phyloP scores from a whole-genome alignment of 495 filamentous ascomycete species.

The Neurospora sp. region DNA sequence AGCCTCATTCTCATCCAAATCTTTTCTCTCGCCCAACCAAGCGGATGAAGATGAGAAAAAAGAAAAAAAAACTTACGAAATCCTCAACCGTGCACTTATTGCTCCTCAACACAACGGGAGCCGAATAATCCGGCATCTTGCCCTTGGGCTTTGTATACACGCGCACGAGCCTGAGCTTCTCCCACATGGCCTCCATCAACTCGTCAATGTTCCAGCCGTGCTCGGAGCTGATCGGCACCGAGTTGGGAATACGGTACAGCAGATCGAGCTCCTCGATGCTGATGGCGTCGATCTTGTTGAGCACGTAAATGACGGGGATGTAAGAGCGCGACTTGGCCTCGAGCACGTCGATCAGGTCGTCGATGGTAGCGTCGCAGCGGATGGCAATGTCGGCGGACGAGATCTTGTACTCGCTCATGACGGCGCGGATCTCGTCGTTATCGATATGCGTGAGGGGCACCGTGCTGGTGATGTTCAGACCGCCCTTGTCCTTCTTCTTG shows the following conservation, averaged over 20 bases:
- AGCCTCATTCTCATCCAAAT: not conserved
- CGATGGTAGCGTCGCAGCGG: constrained; percentile 77
- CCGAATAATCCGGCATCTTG: constrained; percentile 81
- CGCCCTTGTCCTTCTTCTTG: constrained; percentile 99
- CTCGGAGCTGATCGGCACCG: constrained; percentile 92
- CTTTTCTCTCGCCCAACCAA: constrained; percentile 4
- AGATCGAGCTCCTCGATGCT: constrained; percentile 95
- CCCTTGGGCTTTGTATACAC: constrained; percentile 99
- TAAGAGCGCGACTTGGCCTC: constrained; percentile 93
- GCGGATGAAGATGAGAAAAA: not conserved
- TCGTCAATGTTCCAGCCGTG: constrained; percentile 99
- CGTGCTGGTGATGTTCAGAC: constrained; percentile 87
- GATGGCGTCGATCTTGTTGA: constrained; percentile 99
- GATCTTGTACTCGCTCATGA: constrained; percentile 95
- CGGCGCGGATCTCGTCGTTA: constrained; percentile 91
- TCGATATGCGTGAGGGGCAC: constrained; percentile 86
- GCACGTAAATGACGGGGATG: constrained; percentile 93
- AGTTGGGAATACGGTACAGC: constrained; percentile 91
- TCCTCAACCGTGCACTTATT: constrained; percentile 85
- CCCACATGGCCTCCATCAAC: constrained; percentile 96
- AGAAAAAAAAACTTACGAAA: constrained; percentile 57
- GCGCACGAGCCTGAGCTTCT: constrained; percentile 79
- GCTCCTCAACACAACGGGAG: constrained; percentile 80
- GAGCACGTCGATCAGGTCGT: constrained; percentile 88
- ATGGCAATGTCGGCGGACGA: constrained; percentile 96